Evolutionary conservation across 768 basidiomycete species (phyloP), one percentile per base, ranked within the genome.

Genomic region (Mycena amicta): DNA sequence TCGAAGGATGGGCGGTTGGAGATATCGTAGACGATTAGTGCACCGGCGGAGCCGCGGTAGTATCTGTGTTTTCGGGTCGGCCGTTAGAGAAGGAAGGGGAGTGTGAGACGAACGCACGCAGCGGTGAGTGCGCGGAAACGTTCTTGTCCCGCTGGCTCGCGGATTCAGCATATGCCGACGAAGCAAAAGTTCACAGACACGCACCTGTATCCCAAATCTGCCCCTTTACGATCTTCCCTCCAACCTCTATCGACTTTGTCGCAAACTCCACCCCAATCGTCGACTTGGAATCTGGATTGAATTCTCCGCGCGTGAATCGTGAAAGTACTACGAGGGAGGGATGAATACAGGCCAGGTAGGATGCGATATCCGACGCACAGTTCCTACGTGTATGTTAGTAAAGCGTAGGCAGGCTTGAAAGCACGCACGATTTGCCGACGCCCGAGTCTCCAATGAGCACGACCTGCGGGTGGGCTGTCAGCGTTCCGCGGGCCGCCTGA

Each of bases 11-110:
- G 25, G 47, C 26, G 47, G 5, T 26, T 27, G 25, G 47, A 6
- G 47, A 49, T 49, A 23, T 49, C 47, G 47, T 49, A 49, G 47
- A 49, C 47, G 47, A 49, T 49, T 5, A 49, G 47, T 12, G 47
- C 47, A 23, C 47, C 47, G 25, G 26, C 47, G 5, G 47, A 25
- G 47, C 47, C 47, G 47, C 47, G 47, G 47, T 49, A 49, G 26
- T 49, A 49, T 37, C 33, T 37, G 33, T 18, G 18, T 8, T n/a
- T n/a, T 37, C 11, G 33, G 33, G 33, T 37, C 11, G 33, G 18
- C 8, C 11, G 33, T 8, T 8, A 37, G 11, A 37, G 33, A 37
- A 37, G 8, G 33, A 37, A 37, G 8, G 33, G 18, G 18, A 37
- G 8, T 37, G 33, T 8, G n/a, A n/a, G n/a, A n/a, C n/a, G 18